Conservation (phyloP, 345 rosid species). For the Triadica sebifera region DNA sequence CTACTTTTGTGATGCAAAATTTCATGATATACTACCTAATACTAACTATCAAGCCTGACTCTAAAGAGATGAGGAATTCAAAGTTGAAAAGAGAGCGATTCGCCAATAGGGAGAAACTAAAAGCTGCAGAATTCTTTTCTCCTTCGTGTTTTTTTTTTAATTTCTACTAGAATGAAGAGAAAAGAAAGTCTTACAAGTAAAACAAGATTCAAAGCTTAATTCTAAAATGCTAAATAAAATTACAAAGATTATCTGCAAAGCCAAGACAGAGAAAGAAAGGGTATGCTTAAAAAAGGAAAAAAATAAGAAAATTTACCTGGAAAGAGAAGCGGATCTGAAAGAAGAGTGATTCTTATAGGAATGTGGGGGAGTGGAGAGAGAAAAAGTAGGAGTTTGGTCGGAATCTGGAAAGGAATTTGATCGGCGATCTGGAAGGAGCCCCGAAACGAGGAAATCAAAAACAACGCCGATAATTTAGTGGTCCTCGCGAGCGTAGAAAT, state of each 20-base stretch:
- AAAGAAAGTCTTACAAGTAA: background rate
- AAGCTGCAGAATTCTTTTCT: background rate
- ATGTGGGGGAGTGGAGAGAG: background rate
- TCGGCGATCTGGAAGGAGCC: conserved; percentile 29
- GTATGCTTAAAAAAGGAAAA: background rate
- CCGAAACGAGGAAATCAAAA: conserved; percentile 40
- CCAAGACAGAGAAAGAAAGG: background rate
- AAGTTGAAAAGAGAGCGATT: background rate
- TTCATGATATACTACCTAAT: background rate
- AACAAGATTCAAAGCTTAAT: background rate
- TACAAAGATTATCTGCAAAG: background rate
- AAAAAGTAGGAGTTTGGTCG: conserved; percentile 26
- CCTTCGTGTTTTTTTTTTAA: no score
- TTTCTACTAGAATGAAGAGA: no score
- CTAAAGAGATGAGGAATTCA: background rate
- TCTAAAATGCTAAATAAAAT: background rate
- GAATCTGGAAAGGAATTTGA: conserved; percentile 21
- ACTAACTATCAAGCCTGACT: background rate
- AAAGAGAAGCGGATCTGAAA: background rate
- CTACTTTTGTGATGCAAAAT: no score
- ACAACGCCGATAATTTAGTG: conserved; percentile 43
- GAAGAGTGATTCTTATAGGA: background rate
- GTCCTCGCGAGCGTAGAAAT: conserved; percentile 29
- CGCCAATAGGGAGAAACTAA: background rate
- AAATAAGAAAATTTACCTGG: background rate